A percentile compares a stretch with the other conserved stretches of the same genome.
These are phyloP conservation scores for Heteromeles arbutifolia DNA, from an alignment of 306 rosid genomes.

Conservation along the genomic window DNA sequence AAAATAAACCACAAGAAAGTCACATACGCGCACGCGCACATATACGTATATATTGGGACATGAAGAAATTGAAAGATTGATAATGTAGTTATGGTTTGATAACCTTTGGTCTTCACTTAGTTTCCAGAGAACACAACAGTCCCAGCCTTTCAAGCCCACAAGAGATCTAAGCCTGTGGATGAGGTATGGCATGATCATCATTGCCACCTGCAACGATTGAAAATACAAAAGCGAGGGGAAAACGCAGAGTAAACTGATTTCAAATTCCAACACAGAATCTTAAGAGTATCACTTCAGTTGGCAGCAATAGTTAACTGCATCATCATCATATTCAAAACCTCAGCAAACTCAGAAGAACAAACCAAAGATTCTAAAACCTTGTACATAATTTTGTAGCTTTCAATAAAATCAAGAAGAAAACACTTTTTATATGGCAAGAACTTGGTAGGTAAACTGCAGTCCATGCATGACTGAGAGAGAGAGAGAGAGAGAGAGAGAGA, in stretches of 20 bases:
- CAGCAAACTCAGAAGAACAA: constrained; percentile 5
- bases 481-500: constrained; percentile 3
- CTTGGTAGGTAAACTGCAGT: constrained; percentile 68
- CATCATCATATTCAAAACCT: constrained; percentile 6
- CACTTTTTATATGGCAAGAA: not conserved
- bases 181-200: constrained; percentile 39
- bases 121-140: constrained; percentile 63
- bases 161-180: constrained; percentile 57
- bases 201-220: constrained; percentile 27
- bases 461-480: constrained; percentile 37
- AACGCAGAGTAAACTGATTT: not conserved
- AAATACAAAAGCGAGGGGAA: not conserved
- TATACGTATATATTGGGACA: not conserved
- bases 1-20: constrained; percentile 8
- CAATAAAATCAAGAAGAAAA: not conserved
- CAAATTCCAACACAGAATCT: not conserved
- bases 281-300: constrained; percentile 13
- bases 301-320: constrained; percentile 55
- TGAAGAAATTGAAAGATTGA: not conserved
- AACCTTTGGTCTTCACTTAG: constrained; percentile 80
- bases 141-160: constrained; percentile 75
- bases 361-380: not conserved
- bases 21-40: not conserved
- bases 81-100: not conserved
- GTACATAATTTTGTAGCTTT: not conserved